phyloP scores from a whole-genome alignment of 371 early-diverging fungal genomes.

The Nematocida sp. region DNA sequence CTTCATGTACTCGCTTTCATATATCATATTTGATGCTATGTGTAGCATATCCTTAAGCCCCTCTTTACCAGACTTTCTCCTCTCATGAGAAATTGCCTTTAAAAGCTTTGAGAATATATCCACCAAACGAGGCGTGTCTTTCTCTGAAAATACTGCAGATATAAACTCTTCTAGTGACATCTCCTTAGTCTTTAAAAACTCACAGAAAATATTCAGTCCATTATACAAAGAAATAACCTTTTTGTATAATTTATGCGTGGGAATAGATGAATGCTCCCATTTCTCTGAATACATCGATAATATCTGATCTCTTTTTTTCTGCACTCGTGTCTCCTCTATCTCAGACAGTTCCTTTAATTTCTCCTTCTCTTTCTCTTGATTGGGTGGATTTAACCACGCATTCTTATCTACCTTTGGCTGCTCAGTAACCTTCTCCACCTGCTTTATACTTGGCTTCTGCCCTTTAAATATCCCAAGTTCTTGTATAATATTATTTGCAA shows the following conservation, averaged over 20 bases:
- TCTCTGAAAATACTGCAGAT: not conserved
- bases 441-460: constrained; percentile 17
- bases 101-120: constrained; percentile 42
- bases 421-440: not conserved
- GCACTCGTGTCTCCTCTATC: constrained; percentile 25
- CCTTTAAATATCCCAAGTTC: constrained; percentile 58
- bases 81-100: constrained; percentile 40
- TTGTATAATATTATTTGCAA: constrained; percentile 61
- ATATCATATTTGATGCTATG: constrained; percentile 28
- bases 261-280: not conserved
- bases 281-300: not conserved
- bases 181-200: constrained; percentile 35
- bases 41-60: constrained; percentile 52
- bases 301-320: not conserved
- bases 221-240: constrained; percentile 28
- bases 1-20: constrained; percentile 2
- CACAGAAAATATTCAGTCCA: constrained; percentile 10
- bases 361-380: constrained; percentile 12
- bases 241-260: not conserved
- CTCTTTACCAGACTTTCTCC: constrained; percentile 55
- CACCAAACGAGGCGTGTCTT: not conserved
- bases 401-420: not conserved
- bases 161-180: constrained; percentile 38
- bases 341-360: constrained; percentile 6
- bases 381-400: not conserved